Percentiles rank a stretch among this genome's conserved stretches.
Evolutionary conservation across 2,329 filamentous ascomycete species (phyloP).

Genomic region (Corynespora cassiicola): DNA sequence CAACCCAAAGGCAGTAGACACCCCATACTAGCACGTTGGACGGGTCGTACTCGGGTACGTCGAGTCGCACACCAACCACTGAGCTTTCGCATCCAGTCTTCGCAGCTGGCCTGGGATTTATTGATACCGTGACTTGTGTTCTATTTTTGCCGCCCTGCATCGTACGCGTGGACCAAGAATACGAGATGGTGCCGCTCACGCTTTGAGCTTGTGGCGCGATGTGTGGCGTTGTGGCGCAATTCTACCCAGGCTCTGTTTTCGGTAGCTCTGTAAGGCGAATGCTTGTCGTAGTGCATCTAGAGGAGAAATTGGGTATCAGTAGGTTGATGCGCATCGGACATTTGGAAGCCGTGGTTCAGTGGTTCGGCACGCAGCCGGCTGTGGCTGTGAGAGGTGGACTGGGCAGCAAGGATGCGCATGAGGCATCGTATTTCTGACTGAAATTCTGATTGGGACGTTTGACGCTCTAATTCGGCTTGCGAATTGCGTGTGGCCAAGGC

Average conservation of each 20-base stretch:
- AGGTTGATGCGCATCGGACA: too few relatives aligned
- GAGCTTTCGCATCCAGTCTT: background rate
- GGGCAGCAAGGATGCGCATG: too few relatives aligned
- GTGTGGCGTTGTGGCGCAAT: background rate
- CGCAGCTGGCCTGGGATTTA: conserved; percentile 6
- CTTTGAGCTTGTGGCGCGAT: background rate
- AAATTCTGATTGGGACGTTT: too few relatives aligned
- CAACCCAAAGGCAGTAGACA: conserved; percentile 16
- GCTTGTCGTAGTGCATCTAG: too few relatives aligned
- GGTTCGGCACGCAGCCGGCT: too few relatives aligned
- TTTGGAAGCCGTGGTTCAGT: too few relatives aligned
- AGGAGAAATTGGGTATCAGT: too few relatives aligned
- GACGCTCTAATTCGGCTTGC: too few relatives aligned
- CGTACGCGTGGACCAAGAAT: background rate
- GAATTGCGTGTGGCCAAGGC: too few relatives aligned
- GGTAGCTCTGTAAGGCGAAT: background rate
- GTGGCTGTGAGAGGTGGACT: too few relatives aligned
- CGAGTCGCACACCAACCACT: conserved; percentile 6
- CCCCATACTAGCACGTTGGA: conserved; percentile 6
- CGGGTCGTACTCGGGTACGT: conserved; percentile 11
- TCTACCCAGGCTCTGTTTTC: background rate
- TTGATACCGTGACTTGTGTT: conserved; percentile 9
- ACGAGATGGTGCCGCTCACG: background rate
- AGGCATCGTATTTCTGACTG: too few relatives aligned
- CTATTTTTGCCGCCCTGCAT: conserved; percentile 5